phyloP scores from a whole-genome alignment of 306 rosid genomes.

The Elaeagnus macrophylla region DNA sequence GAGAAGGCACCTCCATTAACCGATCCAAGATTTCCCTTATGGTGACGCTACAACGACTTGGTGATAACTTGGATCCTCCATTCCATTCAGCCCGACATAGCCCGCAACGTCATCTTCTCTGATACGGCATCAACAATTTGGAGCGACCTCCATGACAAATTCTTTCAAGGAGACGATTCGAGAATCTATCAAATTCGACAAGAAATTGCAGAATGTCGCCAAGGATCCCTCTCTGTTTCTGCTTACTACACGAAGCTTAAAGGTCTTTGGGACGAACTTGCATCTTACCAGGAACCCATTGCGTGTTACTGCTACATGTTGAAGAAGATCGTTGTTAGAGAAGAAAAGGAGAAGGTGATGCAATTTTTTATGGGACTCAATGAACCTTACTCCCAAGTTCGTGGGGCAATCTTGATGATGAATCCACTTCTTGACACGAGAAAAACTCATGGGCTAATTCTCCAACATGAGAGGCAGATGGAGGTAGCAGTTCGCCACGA shows the following conservation, averaged over 20 bases:
- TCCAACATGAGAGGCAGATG: background rate
- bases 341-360: too few relatives aligned
- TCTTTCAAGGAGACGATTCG: background rate
- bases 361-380: slow-evolving; percentile 7
- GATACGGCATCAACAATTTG: background rate
- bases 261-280: too few relatives aligned
- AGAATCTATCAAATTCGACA: background rate
- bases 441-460: background rate
- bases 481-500: background rate
- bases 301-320: too few relatives aligned
- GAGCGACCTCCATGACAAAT: background rate
- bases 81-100: background rate
- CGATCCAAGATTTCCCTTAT: too few relatives aligned
- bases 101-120: background rate
- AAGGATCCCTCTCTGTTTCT: too few relatives aligned
- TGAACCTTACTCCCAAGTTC: background rate
- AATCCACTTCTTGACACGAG: background rate
- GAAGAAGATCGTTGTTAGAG: too few relatives aligned
- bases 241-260: too few relatives aligned
- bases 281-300: too few relatives aligned
- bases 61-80: background rate
- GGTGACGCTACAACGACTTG: too few relatives aligned
- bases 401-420: slow-evolving; percentile 4
- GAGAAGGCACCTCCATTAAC: too few relatives aligned
- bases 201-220: background rate